Evolutionary conservation across 257 asterid species (phyloP).

Genomic region (Primulina eburnea): DNA sequence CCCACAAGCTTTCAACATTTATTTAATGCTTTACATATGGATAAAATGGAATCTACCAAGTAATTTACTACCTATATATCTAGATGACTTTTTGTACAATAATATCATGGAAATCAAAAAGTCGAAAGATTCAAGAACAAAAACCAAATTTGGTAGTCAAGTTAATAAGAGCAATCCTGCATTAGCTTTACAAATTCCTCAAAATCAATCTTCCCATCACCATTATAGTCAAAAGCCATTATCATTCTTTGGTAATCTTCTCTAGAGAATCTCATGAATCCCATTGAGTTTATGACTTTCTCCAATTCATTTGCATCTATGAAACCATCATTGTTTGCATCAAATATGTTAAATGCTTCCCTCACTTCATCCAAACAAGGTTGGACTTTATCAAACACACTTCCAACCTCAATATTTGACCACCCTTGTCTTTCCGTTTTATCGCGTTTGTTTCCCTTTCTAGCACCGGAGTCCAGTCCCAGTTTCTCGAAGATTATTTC

Average conservation of each 20-base stretch:
- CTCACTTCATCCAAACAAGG: slow-evolving; percentile 44
- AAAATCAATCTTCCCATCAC: slow-evolving; percentile 48
- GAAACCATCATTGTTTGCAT: slow-evolving; percentile 51
- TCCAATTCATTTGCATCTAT: slow-evolving; percentile 49
- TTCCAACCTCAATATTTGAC: slow-evolving; percentile 20
- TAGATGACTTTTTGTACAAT: background rate
- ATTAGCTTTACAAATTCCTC: slow-evolving; percentile 51
- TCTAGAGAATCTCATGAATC: slow-evolving; percentile 26
- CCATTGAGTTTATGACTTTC: slow-evolving; percentile 35
- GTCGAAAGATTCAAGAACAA: background rate
- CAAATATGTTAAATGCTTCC: slow-evolving; percentile 50
- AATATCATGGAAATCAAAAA: background rate
- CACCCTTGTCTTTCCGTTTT: background rate
- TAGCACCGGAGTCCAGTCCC: slow-evolving; percentile 24
- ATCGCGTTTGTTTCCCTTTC: slow-evolving; percentile 1
- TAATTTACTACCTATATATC: too few species aligned
- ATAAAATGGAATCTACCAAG: background rate
- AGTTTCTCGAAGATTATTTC: slow-evolving; percentile 39
- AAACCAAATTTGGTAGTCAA: background rate
- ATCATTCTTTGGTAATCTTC: slow-evolving; percentile 49
- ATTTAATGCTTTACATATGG: background rate
- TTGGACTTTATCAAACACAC: slow-evolving; percentile 38
- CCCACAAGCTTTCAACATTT: too few species aligned
- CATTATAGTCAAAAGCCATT: slow-evolving; percentile 42
- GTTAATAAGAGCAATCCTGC: slow-evolving; percentile 31